Percentiles rank a stretch among this genome's conserved stretches.
Conservation (phyloP, 129 eudicot species). For the Apium graveolens region DNA sequence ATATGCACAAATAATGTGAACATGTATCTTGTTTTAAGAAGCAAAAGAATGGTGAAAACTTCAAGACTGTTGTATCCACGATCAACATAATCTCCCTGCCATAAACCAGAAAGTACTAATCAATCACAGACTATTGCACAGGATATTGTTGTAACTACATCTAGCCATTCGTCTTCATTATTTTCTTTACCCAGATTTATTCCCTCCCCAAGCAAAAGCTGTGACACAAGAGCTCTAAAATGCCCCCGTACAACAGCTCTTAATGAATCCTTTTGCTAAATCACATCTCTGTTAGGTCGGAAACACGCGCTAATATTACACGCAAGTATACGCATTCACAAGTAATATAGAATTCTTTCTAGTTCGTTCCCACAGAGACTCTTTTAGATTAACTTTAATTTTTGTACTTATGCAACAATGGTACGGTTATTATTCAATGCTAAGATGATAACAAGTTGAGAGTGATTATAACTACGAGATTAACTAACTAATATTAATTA, state of each 20-base stretch:
- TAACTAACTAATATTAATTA: too few species aligned
- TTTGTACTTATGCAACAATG: too few species aligned
- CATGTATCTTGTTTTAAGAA: slow-evolving; percentile 86
- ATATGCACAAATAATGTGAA: not conserved
- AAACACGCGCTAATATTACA: too few species aligned
- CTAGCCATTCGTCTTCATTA: slow-evolving; percentile 61
- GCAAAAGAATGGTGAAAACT: slow-evolving; percentile 92
- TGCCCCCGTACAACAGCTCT: slow-evolving; percentile 63
- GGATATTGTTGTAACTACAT: slow-evolving; percentile 58
- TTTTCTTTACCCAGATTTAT: slow-evolving; percentile 25
- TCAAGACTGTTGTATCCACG: slow-evolving; percentile 99
- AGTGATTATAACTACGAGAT: too few species aligned
- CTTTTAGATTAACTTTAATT: too few species aligned
- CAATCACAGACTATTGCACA: slow-evolving; percentile 25
- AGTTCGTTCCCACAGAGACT: too few species aligned
- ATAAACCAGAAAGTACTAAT: slow-evolving; percentile 13
- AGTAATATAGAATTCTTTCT: too few species aligned
- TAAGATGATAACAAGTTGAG: too few species aligned
- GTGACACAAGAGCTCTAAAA: slow-evolving; percentile 95
- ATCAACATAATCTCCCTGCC: slow-evolving; percentile 98
- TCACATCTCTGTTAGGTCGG: too few species aligned
- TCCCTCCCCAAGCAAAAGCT: slow-evolving; percentile 63
- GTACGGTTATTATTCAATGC: too few species aligned
- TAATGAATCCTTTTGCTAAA: slow-evolving; percentile 52
- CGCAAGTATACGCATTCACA: too few species aligned